These are phyloP conservation scores for Fusarium incarnatum DNA, from an alignment of 2,329 filamentous ascomycete genomes.

Conservation along the genomic window DNA sequence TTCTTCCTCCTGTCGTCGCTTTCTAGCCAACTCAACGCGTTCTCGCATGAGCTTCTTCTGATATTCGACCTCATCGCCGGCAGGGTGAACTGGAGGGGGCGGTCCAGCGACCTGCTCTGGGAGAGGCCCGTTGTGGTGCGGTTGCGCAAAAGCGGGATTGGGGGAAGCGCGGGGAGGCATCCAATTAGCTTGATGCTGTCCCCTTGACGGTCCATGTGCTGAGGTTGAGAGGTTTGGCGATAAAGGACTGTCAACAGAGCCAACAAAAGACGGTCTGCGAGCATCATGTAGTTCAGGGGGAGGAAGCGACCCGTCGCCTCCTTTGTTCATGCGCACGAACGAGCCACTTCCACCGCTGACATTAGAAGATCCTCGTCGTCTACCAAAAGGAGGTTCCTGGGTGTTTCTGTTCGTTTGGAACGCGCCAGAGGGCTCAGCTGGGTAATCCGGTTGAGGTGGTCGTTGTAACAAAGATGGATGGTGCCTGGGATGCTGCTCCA, in stretches of 20 bases:
- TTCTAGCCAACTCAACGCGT: constrained; percentile 75
- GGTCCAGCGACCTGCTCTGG: constrained; percentile 49
- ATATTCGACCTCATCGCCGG: constrained; percentile 68
- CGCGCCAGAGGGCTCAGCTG: constrained; percentile 84
- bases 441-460: constrained; percentile 71
- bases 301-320: constrained; percentile 56
- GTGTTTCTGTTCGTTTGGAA: constrained; percentile 82
- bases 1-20: constrained; percentile 75
- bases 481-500: constrained; percentile 75
- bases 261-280: constrained; percentile 62
- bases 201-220: constrained; percentile 45
- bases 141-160: constrained; percentile 54
- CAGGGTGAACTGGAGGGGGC: constrained; percentile 49
- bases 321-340: constrained; percentile 65
- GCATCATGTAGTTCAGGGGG: constrained; percentile 58
- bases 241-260: constrained; percentile 62
- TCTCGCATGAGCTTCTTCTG: constrained; percentile 81
- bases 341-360: constrained; percentile 87
- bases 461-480: constrained; percentile 81
- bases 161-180: constrained; percentile 57
- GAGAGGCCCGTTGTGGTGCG: constrained; percentile 48
- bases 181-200: constrained; percentile 45
- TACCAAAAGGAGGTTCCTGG: constrained; percentile 75
- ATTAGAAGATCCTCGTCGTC: constrained; percentile 88
- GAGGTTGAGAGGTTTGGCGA: constrained; percentile 55